Percentiles rank a stretch among this genome's conserved stretches.
Conservation (phyloP, 305 asterid species). For the Fraxinus floribunda region DNA sequence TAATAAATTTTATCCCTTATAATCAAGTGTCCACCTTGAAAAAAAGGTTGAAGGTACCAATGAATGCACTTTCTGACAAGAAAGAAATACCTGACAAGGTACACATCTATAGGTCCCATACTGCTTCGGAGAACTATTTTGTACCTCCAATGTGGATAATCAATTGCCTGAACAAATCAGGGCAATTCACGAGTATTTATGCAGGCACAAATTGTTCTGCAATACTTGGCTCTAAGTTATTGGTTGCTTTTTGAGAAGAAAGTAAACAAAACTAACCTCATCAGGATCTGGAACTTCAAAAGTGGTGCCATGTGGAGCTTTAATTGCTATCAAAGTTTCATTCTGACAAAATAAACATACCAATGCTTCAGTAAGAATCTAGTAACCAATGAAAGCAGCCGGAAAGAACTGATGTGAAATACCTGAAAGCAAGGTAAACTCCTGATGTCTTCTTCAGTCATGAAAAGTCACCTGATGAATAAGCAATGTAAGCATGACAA, state of each 20-base stretch:
- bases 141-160: too few species aligned
- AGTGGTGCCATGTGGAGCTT: too few species aligned
- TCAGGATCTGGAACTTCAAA: conserved; percentile 95
- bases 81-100: conserved; percentile 72
- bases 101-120: conserved; percentile 90
- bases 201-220: not conserved
- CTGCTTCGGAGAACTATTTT: conserved; percentile 47
- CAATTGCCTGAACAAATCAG: not conserved
- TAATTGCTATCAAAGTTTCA: conserved; percentile 82
- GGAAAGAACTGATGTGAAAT: conserved; percentile 8
- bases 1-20: not conserved
- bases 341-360: conserved; percentile 43
- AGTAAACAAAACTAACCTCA: conserved; percentile 46
- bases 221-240: conserved; percentile 2
- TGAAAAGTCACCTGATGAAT: conserved; percentile 68
- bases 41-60: not conserved
- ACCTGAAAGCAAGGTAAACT: conserved; percentile 87
- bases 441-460: conserved; percentile 83
- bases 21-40: not conserved
- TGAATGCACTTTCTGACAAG: not conserved
- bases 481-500: conserved; percentile 3
- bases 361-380: conserved; percentile 6
- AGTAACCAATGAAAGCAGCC: not conserved
- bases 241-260: not conserved
- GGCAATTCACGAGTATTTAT: not conserved